phyloP scores from a whole-genome alignment of 1,284 basidiomycete genomes.

The Trametes hirsuta region DNA sequence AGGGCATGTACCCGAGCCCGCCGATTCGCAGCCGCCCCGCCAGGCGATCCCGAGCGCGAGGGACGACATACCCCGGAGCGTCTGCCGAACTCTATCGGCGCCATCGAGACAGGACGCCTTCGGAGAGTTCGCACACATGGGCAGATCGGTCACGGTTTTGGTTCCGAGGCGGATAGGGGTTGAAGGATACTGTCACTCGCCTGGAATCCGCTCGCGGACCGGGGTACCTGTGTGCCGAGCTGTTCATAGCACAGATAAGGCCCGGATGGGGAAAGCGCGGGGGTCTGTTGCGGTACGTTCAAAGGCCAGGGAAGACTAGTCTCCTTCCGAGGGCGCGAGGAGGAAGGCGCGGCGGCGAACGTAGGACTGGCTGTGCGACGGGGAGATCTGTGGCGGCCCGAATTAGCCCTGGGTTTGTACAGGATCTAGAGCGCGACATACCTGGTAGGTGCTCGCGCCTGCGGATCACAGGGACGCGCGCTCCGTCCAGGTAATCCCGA shows the following conservation, averaged over 20 bases:
- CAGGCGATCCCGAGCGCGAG: slow-evolving; percentile 3
- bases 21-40: slow-evolving; percentile 11
- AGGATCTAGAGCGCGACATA: slow-evolving; percentile 13
- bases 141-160: slow-evolving; percentile 25
- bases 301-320: slow-evolving; percentile 20
- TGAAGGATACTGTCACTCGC: slow-evolving; percentile 20
- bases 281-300: slow-evolving; percentile 19
- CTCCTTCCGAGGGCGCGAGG: slow-evolving; percentile 12
- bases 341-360: slow-evolving; percentile 4
- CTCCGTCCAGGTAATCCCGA: slow-evolving; percentile 21
- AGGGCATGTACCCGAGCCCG: slow-evolving; percentile 12
- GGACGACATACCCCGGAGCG: slow-evolving; percentile 5
- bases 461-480: slow-evolving; percentile 27
- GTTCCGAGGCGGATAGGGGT: slow-evolving; percentile 26
- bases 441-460: slow-evolving; percentile 8
- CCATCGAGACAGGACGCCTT: slow-evolving; percentile 16
- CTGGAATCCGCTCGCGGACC: slow-evolving; percentile 19
- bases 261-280: slow-evolving; percentile 25
- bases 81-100: slow-evolving; percentile 15
- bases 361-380: background rate
- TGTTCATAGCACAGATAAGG: slow-evolving; percentile 29
- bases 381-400: background rate
- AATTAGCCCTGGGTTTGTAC: slow-evolving; percentile 12
- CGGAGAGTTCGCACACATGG: slow-evolving; percentile 17
- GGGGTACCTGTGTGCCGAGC: slow-evolving; percentile 22